These are phyloP conservation scores for Cucumis variabilis DNA, from an alignment of 331 rosid species.

Conservation along the genomic window DNA sequence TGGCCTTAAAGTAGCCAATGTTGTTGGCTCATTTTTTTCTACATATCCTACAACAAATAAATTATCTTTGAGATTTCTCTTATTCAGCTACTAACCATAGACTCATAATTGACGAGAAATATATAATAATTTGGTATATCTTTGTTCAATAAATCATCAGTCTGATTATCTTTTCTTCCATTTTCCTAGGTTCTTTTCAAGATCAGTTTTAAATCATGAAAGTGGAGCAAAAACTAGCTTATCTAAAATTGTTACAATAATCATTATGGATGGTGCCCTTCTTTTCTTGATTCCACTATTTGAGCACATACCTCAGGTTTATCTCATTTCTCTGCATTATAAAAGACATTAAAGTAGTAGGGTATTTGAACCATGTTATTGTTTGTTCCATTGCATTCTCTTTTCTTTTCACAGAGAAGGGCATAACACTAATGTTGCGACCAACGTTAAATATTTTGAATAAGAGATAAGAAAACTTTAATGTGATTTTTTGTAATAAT, in stretches of 20 bases:
- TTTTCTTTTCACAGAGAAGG: neutral
- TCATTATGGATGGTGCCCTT: slow-evolving; percentile 80
- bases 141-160: too few relatives aligned
- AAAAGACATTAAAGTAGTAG: slow-evolving; percentile 14
- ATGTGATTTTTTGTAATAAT: neutral
- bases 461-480: neutral
- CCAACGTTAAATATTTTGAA: neutral
- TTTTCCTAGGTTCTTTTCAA: too few relatives aligned
- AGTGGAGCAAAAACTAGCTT: slow-evolving; percentile 98
- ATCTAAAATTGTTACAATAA: slow-evolving; percentile 81
- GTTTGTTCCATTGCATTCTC: neutral
- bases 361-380: neutral
- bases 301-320: slow-evolving; percentile 92
- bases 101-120: too few relatives aligned
- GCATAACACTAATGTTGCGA: neutral
- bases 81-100: too few relatives aligned
- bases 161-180: too few relatives aligned
- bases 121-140: too few relatives aligned
- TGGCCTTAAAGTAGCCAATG: slow-evolving; percentile 94
- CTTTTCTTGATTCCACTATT: slow-evolving; percentile 84
- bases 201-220: slow-evolving; percentile 90
- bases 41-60: slow-evolving; percentile 95
- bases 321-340: slow-evolving; percentile 39
- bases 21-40: too few relatives aligned
- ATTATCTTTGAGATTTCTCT: too few relatives aligned